Evolutionary conservation across 306 rosid species (phyloP), one percentile per base, ranked within the genome.

Genomic region (Pyrus betulifolia): DNA sequence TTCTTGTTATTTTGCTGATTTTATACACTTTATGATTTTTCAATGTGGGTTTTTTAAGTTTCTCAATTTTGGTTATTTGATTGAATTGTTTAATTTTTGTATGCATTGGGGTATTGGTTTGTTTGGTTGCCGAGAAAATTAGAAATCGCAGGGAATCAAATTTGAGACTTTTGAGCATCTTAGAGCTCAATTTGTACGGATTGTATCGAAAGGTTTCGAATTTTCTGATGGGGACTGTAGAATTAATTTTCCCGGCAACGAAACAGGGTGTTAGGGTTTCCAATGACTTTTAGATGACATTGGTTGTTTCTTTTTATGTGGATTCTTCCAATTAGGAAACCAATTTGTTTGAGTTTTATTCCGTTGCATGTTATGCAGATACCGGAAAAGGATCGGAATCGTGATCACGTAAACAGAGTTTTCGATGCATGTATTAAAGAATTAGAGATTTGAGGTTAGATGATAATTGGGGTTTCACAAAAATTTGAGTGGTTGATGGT

Each of bases 301-400:
- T n/a, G 63, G 44, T 78, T 78, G 40, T 19, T 35, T 46, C 9
- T 33, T 19, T 54, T 11, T 31, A 11, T 76, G 33, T 21, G 52
- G 40, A 69, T 64, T 70, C 30, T 75, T 81, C 5, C 49, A 54
- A 69, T 55, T 18, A 8, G 22, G 82, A 15, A 60, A 51, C 21
- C 64, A 3, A 55, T 28, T 33, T 60, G 52, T 35, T 74, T 38
- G 77, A 70, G 23, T 69, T 18, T 60, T 19, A 23, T 63, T 64
- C 9, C 21, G 40, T 80, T 35, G 27, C 49, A 27, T 82, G 77
- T 55, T 72, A 60, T 80, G 87, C 82, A 89, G 93, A 70, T 80
- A 77, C 21, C 61, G 71, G 76, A 74, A 57, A 73, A 65, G 87
- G 77, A 78, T 69, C 74, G 69, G 74, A 79, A 76, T 75, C 58